Conservation (phyloP, 1,284 basidiomycete species). For the Ustilago sp. region DNA sequence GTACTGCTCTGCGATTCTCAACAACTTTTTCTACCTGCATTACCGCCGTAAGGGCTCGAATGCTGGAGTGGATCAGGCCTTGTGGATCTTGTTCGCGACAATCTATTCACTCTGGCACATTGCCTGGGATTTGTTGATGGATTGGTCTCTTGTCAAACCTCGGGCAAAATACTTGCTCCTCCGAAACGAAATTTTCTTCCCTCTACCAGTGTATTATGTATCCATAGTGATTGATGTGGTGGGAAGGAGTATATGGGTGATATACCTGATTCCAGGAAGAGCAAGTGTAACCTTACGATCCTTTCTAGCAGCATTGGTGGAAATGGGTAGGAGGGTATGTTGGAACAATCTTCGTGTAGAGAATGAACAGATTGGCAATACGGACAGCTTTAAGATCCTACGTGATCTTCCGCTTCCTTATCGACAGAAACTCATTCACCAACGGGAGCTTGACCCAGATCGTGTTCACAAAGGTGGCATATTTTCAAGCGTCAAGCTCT, state of each 20-base stretch:
- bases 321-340: conserved; percentile 83
- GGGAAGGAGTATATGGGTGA: conserved; percentile 83
- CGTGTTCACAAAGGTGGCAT: conserved; percentile 22
- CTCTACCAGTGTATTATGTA: conserved; percentile 71
- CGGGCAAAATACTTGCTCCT: conserved; percentile 77
- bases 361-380: conserved; percentile 79
- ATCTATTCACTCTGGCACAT: conserved; percentile 79
- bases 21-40: conserved; percentile 66
- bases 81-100: conserved; percentile 74
- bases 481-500: conserved; percentile 30
- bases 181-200: conserved; percentile 76
- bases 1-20: conserved; percentile 61
- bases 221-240: conserved; percentile 76
- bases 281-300: conserved; percentile 75
- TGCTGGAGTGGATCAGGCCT: conserved; percentile 19
- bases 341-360: conserved; percentile 90
- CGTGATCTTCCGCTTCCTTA: conserved; percentile 61
- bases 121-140: conserved; percentile 78
- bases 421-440: conserved; percentile 27
- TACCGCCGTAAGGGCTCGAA: conserved; percentile 62
- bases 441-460: background rate
- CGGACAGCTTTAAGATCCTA: conserved; percentile 62
- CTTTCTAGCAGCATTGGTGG: conserved; percentile 79
- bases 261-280: conserved; percentile 77
- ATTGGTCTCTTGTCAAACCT: conserved; percentile 76